Conservation (phyloP, 495 filamentous ascomycete genomes). For the Diplogelasinospora grovesii region DNA sequence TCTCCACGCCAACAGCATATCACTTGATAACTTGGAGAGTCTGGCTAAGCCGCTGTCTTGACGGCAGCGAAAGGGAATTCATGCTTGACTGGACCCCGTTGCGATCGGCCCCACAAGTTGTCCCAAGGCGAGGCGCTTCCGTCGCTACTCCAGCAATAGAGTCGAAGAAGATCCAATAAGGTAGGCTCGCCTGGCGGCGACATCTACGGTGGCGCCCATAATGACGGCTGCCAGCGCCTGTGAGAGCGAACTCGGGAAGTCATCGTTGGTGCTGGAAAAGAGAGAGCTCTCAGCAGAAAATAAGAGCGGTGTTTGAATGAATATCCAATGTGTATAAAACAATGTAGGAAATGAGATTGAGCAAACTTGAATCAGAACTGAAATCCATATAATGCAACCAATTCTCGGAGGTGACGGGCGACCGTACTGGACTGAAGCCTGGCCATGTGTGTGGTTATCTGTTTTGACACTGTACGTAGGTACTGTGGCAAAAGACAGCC, state of each 20-base stretch:
- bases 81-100: constrained; percentile 64
- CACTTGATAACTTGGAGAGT: constrained; percentile 82
- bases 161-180: constrained; percentile 29
- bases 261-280: too few species aligned
- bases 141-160: constrained; percentile 3
- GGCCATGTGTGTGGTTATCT: not conserved
- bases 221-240: too few species aligned
- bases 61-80: constrained; percentile 69
- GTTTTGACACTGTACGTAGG: not conserved
- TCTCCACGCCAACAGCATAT: constrained; percentile 49
- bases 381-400: not conserved
- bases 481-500: not conserved
- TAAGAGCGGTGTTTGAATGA: not conserved
- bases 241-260: too few species aligned
- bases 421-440: constrained; percentile 3
- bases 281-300: too few species aligned
- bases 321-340: not conserved
- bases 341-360: too few species aligned
- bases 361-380: not conserved
- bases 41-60: constrained; percentile 76
- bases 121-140: constrained; percentile 14
- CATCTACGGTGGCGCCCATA: too few species aligned
- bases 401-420: not conserved
- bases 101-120: constrained; percentile 58
- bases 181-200: not conserved